phyloP scores from a whole-genome alignment of 1,284 basidiomycete species.

The Ceratobasidium sp. region DNA sequence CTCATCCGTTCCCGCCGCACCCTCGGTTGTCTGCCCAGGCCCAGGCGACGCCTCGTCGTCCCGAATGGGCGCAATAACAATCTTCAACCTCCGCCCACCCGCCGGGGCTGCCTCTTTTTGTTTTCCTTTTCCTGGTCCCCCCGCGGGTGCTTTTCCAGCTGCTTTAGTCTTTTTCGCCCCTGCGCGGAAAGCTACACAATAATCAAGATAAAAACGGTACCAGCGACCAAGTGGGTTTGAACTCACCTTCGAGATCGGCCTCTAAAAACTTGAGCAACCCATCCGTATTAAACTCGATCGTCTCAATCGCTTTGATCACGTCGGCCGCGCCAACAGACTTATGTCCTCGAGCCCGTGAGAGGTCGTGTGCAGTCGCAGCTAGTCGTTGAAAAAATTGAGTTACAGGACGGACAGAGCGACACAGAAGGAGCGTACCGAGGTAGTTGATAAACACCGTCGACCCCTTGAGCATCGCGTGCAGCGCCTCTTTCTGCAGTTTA shows the following conservation, averaged over 20 bases:
- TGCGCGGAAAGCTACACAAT: slow-evolving; percentile 38
- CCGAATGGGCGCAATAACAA: slow-evolving; percentile 37
- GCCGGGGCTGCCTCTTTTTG: slow-evolving; percentile 11
- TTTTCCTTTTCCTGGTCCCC: neutral
- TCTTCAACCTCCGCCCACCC: slow-evolving; percentile 33
- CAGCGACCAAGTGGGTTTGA: neutral
- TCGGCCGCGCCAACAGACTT: slow-evolving; percentile 90
- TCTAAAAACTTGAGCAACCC: slow-evolving; percentile 77
- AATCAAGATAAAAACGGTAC: neutral
- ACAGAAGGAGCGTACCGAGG: slow-evolving; percentile 66
- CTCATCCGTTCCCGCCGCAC: neutral
- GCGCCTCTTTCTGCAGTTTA: slow-evolving; percentile 88
- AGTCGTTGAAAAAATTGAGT: neutral
- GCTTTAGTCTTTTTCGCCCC: slow-evolving; percentile 45
- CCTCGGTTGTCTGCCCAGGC: neutral
- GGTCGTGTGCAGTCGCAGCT: slow-evolving; percentile 78
- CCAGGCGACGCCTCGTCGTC: slow-evolving; percentile 26
- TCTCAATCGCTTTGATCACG: slow-evolving; percentile 85
- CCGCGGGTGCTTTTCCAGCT: neutral
- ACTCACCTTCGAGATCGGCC: slow-evolving; percentile 75
- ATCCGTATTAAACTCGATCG: slow-evolving; percentile 72
- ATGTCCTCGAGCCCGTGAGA: slow-evolving; percentile 83
- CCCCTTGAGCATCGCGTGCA: slow-evolving; percentile 81
- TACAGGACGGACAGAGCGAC: neutral
- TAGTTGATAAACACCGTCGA: slow-evolving; percentile 94